Evolutionary conservation across 225 moss, liverwort and hornwort genomes (phyloP).

Genomic region (Rhytidiadelphus loreus): DNA sequence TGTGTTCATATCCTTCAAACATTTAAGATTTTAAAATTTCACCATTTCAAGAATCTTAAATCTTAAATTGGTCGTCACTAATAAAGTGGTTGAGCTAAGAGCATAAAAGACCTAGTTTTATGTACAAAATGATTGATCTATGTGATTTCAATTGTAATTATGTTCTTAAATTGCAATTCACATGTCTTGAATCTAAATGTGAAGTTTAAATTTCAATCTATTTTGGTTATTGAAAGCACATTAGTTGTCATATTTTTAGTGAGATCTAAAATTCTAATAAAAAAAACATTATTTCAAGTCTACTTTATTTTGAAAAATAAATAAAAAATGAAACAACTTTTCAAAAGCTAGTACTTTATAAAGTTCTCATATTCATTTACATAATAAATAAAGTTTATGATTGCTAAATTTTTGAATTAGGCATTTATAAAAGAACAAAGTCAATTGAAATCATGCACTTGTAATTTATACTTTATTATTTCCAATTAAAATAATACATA

Average conservation of each 20-base stretch:
- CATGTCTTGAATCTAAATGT: not conserved
- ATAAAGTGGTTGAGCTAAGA: rapidly evolving
- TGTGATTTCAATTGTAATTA: not conserved
- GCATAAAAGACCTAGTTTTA: not conserved
- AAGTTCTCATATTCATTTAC: not conserved
- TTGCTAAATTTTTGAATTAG: not conserved
- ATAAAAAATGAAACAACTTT: not conserved
- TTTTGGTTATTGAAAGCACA: not conserved
- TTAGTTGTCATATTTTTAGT: not conserved
- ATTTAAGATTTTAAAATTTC: not conserved
- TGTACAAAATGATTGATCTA: not conserved
- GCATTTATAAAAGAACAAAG: not conserved
- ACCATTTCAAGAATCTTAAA: not conserved
- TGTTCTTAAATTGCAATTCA: not conserved
- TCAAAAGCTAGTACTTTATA: not conserved
- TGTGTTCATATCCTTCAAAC: rapidly evolving
- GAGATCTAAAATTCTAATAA: not conserved
- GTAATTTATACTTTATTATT: too few species aligned
- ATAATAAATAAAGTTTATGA: too few species aligned
- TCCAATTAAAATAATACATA: not conserved
- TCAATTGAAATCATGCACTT: not conserved
- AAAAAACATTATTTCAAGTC: not conserved
- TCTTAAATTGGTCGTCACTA: not conserved
- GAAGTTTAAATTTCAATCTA: not conserved
- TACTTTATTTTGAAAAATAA: not conserved